A percentile compares a stretch with the other conserved stretches of the same genome.
Conservation (phyloP, 1,284 basidiomycete genomes). For the Sporisorium exsertum region DNA sequence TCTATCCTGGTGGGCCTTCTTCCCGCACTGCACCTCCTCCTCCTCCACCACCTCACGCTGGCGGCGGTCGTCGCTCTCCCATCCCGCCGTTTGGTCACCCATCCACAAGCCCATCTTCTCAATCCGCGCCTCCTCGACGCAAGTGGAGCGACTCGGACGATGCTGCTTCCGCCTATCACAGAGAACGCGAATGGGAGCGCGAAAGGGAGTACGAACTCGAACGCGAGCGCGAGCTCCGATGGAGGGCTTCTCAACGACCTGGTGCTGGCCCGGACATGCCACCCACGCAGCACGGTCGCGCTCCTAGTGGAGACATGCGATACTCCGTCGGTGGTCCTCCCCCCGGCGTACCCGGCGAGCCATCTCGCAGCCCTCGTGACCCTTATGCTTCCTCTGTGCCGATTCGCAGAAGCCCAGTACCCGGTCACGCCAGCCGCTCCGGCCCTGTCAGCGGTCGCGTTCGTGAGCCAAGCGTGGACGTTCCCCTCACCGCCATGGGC, state of each 20-base stretch:
- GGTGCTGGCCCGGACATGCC: slow-evolving; percentile 26
- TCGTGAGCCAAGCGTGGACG: slow-evolving; percentile 43
- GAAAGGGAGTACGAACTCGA: slow-evolving; percentile 49
- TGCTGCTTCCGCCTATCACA: slow-evolving; percentile 33
- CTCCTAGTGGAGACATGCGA: slow-evolving; percentile 38
- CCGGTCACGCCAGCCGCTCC: slow-evolving; percentile 19
- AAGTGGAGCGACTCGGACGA: slow-evolving; percentile 60
- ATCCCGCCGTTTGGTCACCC: slow-evolving; percentile 26
- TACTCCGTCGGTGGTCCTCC: slow-evolving; percentile 26
- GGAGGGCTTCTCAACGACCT: slow-evolving; percentile 43
- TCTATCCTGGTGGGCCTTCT: slow-evolving; percentile 31
- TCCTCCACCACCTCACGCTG: neutral
- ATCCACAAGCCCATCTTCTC: slow-evolving; percentile 36
- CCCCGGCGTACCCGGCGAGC: slow-evolving; percentile 27
- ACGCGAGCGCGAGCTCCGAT: slow-evolving; percentile 47
- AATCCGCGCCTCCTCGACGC: slow-evolving; percentile 46
- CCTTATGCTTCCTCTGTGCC: slow-evolving; percentile 27
- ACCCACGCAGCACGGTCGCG: slow-evolving; percentile 22
- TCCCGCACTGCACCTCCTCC: slow-evolving; percentile 33
- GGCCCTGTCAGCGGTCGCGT: slow-evolving; percentile 16
- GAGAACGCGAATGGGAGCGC: slow-evolving; percentile 48
- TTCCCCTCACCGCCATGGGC: slow-evolving; percentile 30
- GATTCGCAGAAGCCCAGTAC: slow-evolving; percentile 33
- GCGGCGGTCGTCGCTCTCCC: slow-evolving; percentile 33
- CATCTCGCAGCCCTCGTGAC: slow-evolving; percentile 36